Evolutionary conservation across 2,329 filamentous ascomycete genomes (phyloP), one percentile per base, ranked within the genome.

Genomic region (Beauveria sp.): DNA sequence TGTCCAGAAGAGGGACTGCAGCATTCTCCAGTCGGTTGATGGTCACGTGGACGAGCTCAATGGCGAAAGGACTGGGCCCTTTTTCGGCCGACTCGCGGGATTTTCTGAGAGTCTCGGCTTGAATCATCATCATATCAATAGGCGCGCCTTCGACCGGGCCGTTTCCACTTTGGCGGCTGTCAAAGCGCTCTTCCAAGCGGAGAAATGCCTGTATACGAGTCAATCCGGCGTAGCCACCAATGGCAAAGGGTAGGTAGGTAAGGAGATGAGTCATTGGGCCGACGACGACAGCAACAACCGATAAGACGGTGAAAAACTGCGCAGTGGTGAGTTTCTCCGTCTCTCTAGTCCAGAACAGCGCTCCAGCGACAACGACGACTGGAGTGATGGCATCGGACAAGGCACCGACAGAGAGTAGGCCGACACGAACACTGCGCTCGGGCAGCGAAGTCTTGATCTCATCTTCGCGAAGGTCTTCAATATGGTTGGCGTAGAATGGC

Each of bases 401-500:
- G 24, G 50, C 54, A 52, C 54, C 60, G 7, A 47, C 26, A n/a
- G 60, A 43, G n/a, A 57, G 60, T 5, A 57, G 26, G 16, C 38
- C 46, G 22, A 62, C 53, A 20, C 60, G 60, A 22, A 57, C 49
- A 22, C 34, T 53, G 6, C 55, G 40, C 12, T 63, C 61, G 9
- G 50, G 49, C 2, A 54, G 45, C 1, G 56, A 63, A 30, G 57
- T 42, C 26, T 66, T 20, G 26, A 67, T 58, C 47, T 68, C 66
- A 14, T 57, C 51, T 7, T 60, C 61, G 14, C 67, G 63, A 16
- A 67, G 62, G 0, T 20, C 42, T 54, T 65, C 57, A 20, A 67
- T 54, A 34, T 45, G 34, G 12, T 46, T 38, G 12, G 46, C 47
- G 5, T 63, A 54, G 5, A 55, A 47, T 3, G 49, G 52, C 2